phyloP scores from a whole-genome alignment of 495 filamentous ascomycete genomes.

The Amniculicola lignicola region DNA sequence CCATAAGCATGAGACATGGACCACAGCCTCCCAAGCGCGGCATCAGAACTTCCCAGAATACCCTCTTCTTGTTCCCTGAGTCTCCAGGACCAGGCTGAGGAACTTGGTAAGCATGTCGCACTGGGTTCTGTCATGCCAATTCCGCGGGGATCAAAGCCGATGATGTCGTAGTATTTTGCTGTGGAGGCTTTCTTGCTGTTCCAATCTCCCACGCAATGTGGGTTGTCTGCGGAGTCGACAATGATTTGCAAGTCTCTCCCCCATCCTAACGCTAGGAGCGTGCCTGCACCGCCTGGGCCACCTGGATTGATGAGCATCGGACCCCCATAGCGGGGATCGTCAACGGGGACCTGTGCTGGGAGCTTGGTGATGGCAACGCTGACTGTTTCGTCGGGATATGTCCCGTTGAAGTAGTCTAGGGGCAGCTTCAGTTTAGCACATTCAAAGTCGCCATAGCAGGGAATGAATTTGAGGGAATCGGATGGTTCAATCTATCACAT shows the following conservation, averaged over 20 bases:
- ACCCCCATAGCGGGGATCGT: conserved; percentile 45
- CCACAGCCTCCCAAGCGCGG: conserved; percentile 40
- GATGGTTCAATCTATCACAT: conserved; percentile 20
- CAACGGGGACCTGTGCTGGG: conserved; percentile 44
- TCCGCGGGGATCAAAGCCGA: conserved; percentile 53
- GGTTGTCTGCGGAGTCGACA: conserved; percentile 40
- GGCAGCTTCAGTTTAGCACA: conserved; percentile 45
- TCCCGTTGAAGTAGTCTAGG: conserved; percentile 46
- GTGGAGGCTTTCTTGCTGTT: conserved; percentile 12
- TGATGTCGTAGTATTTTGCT: conserved; percentile 52
- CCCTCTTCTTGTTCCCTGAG: conserved; percentile 37
- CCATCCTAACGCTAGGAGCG: conserved; percentile 24
- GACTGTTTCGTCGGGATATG: conserved; percentile 34
- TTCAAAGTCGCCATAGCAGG: conserved; percentile 38
- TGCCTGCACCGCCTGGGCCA: conserved; percentile 48
- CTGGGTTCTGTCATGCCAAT: conserved; percentile 39
- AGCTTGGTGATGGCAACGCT: conserved; percentile 41
- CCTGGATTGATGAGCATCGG: conserved; percentile 46
- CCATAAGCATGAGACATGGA: conserved; percentile 40
- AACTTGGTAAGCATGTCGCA: conserved; percentile 49
- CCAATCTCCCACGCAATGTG: neutral
- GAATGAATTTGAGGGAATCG: conserved; percentile 17
- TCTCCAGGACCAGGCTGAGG: conserved; percentile 34
- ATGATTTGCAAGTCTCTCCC: conserved; percentile 38
- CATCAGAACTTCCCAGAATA: conserved; percentile 40